Conservation (phyloP, 164 flowering plant species). For the Piper longum region DNA sequence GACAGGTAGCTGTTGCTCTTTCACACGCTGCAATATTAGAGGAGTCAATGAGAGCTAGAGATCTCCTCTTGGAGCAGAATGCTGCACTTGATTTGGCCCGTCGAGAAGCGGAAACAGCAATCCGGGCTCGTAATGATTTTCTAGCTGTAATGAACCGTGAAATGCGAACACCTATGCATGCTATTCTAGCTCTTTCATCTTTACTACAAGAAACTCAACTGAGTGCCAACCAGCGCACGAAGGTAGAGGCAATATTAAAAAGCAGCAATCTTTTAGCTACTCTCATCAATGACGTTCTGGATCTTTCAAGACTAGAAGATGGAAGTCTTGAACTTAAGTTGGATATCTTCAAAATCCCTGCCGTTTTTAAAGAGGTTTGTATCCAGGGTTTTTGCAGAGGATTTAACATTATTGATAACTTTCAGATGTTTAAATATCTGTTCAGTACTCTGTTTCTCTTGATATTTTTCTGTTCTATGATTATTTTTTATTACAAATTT, state of each 20-base stretch:
- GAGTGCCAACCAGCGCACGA: slow-evolving; percentile 48
- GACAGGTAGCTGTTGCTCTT: slow-evolving; percentile 74
- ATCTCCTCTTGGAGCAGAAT: slow-evolving; percentile 65
- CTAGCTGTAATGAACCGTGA: slow-evolving; percentile 78
- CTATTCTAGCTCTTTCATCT: slow-evolving; percentile 56
- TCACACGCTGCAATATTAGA: slow-evolving; percentile 79
- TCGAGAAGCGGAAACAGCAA: slow-evolving; percentile 59
- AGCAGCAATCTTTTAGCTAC: slow-evolving; percentile 62
- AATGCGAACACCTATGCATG: slow-evolving; percentile 74
- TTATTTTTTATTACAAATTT: too few species aligned
- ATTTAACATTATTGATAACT: too few species aligned
- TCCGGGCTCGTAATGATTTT: slow-evolving; percentile 70
- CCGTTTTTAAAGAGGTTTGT: slow-evolving; percentile 46
- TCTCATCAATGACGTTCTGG: slow-evolving; percentile 67
- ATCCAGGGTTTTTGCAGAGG: not conserved
- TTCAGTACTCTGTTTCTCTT: too few species aligned
- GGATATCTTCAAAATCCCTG: slow-evolving; percentile 41
- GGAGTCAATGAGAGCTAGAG: slow-evolving; percentile 68
- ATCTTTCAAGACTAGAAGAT: slow-evolving; percentile 75
- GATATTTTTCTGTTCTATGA: not conserved
- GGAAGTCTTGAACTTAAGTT: slow-evolving; percentile 53
- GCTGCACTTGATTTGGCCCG: slow-evolving; percentile 59
- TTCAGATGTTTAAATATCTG: too few species aligned
- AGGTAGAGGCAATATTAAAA: slow-evolving; percentile 63
- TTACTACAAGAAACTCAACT: slow-evolving; percentile 59